Percentiles rank a stretch among this genome's conserved stretches.
Evolutionary conservation across 768 basidiomycete genomes (phyloP).

Genomic region (Lentinus tigrinus): DNA sequence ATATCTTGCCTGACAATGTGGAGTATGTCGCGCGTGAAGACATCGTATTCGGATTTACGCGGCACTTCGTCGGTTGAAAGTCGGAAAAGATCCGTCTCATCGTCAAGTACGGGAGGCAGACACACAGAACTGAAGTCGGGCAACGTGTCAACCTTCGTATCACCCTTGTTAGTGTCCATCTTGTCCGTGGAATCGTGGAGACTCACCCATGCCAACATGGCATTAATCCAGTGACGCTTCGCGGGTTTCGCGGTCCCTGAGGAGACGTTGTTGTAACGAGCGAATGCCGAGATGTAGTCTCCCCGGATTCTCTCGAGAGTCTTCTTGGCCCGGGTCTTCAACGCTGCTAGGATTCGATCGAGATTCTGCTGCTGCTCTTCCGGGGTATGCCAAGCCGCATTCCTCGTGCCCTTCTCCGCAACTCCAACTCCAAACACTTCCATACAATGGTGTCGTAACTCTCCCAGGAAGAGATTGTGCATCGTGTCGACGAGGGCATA

Average conservation of each 20-base stretch:
- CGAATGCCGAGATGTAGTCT: background rate
- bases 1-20: background rate
- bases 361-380: background rate
- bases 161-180: background rate
- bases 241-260: background rate
- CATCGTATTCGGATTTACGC: background rate
- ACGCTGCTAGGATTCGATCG: background rate
- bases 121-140: too few relatives aligned
- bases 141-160: background rate
- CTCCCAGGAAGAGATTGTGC: constrained; percentile 25
- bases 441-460: constrained; percentile 14
- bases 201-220: background rate
- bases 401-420: background rate
- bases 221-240: background rate
- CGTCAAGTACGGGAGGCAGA: too few relatives aligned
- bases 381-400: background rate
- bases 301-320: background rate
- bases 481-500: constrained; percentile 25
- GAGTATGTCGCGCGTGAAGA: background rate
- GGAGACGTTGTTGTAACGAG: background rate
- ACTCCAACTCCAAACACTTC: background rate
- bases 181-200: background rate
- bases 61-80: background rate
- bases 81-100: background rate
- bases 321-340: background rate